Conservation (phyloP, 2,329 filamentous ascomycete species). For the Fusarium sp. region DNA sequence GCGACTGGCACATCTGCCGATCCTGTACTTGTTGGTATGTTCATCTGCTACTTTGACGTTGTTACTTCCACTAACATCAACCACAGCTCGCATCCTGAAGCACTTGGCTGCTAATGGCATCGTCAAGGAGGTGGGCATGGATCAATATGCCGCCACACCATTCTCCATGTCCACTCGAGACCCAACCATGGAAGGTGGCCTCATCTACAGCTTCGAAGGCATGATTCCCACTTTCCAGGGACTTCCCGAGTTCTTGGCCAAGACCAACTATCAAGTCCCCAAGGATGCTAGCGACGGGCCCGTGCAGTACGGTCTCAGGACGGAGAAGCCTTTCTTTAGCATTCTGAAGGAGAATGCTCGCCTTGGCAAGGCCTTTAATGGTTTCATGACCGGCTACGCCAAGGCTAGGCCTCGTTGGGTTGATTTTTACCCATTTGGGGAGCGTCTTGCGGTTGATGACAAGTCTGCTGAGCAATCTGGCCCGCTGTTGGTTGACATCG, state of each 20-base stretch:
- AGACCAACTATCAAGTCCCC: constrained; percentile 47
- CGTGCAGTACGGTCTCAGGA: constrained; percentile 26
- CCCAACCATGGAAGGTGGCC: constrained; percentile 16
- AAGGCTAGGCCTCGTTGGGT: constrained; percentile 48
- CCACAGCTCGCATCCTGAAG: constrained; percentile 15
- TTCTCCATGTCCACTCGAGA: constrained; percentile 26
- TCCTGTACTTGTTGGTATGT: constrained; percentile 13
- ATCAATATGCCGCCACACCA: constrained; percentile 4
- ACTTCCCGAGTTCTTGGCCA: constrained; percentile 46
- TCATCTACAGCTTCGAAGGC: constrained; percentile 33
- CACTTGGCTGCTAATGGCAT: constrained; percentile 17
- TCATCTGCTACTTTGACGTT: neutral
- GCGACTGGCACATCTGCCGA: constrained; percentile 19
- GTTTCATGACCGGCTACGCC: constrained; percentile 49
- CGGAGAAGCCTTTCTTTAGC: constrained; percentile 46
- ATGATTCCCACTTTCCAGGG: constrained; percentile 40
- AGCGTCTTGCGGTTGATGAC: constrained; percentile 9
- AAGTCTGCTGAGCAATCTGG: neutral
- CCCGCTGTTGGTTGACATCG: constrained; percentile 26
- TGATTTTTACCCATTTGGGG: constrained; percentile 35
- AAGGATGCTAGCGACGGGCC: constrained; percentile 37
- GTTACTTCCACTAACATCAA: neutral
- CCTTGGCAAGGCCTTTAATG: constrained; percentile 46
- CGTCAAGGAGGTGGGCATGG: constrained; percentile 17
- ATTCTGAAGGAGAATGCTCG: constrained; percentile 44